Evolutionary conservation across 495 filamentous ascomycete genomes (phyloP).

Genomic region (Paragyromitra xinjiangensis): DNA sequence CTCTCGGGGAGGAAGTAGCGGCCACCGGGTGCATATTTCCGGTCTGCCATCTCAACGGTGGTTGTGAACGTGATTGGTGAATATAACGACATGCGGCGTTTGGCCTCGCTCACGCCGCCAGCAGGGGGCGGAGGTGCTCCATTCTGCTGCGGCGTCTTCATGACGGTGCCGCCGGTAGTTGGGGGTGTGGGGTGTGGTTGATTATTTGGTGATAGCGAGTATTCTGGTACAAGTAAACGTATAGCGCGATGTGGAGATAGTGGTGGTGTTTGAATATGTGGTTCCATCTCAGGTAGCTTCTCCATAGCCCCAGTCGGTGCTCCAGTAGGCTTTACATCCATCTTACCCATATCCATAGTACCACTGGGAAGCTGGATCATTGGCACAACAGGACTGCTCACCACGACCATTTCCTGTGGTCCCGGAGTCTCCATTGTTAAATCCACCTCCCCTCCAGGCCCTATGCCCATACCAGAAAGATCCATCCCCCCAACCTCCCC

Average conservation of each 20-base stretch:
- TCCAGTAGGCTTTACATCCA: background rate
- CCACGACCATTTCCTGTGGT: slow-evolving; percentile 41
- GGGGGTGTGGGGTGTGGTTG: slow-evolving; percentile 54
- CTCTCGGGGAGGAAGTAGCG: slow-evolving; percentile 56
- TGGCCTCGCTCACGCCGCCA: slow-evolving; percentile 43
- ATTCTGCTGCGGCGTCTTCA: slow-evolving; percentile 49
- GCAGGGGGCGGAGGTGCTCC: slow-evolving; percentile 18
- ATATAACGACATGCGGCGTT: slow-evolving; percentile 55
- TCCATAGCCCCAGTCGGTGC: slow-evolving; percentile 2
- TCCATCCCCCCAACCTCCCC: slow-evolving; percentile 39
- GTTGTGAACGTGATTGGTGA: slow-evolving; percentile 55
- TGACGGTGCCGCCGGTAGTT: slow-evolving; percentile 36
- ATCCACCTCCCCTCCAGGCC: slow-evolving; percentile 33
- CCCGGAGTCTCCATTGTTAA: slow-evolving; percentile 52
- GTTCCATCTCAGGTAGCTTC: slow-evolving; percentile 42
- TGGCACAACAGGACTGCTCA: slow-evolving; percentile 43
- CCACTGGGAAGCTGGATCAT: slow-evolving; percentile 26
- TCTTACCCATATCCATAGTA: background rate
- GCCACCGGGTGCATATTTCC: slow-evolving; percentile 56
- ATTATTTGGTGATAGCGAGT: slow-evolving; percentile 45
- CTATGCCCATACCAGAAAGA: slow-evolving; percentile 19
- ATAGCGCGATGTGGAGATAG: slow-evolving; percentile 56
- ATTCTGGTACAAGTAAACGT: slow-evolving; percentile 55
- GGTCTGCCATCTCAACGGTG: slow-evolving; percentile 55
- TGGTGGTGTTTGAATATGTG: slow-evolving; percentile 55